Conservation (phyloP, 805 yeast genomes). For the Saccharomycopsis selenospora region DNA sequence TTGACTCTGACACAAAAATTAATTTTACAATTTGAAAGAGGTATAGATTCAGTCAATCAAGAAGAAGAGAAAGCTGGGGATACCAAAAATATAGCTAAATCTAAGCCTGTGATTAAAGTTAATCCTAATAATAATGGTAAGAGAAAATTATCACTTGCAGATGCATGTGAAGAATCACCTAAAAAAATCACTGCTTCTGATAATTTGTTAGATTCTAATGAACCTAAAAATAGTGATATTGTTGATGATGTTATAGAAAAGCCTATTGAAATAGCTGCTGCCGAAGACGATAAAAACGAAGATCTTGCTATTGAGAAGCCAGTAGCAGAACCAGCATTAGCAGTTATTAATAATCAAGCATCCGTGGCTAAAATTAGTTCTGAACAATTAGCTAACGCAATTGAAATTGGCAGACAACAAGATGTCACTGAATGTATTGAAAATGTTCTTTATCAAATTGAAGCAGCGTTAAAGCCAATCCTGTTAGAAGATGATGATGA, state of each 20-base stretch:
- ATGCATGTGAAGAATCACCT: neutral
- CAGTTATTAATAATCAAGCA: too few relatives aligned
- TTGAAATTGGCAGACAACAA: constrained; percentile 85
- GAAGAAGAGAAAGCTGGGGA: too few relatives aligned
- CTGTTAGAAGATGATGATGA: constrained; percentile 57
- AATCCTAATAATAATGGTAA: constrained; percentile 5
- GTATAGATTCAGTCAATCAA: too few relatives aligned
- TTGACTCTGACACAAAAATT: too few relatives aligned
- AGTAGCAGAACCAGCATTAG: neutral
- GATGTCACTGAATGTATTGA: constrained; percentile 97
- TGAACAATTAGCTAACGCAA: constrained; percentile 65
- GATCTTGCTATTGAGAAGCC: neutral
- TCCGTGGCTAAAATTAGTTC: constrained; percentile 22
- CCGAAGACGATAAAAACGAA: constrained; percentile 2
- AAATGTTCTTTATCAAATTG: constrained; percentile 84
- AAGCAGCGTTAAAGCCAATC: constrained; percentile 73
- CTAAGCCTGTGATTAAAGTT: neutral
- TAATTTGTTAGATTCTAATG: neutral
- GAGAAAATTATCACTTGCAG: neutral
- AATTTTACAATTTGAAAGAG: too few relatives aligned
- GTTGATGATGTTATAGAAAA: constrained; percentile 21
- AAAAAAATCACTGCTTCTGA: neutral
- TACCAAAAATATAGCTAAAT: neutral
- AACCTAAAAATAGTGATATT: constrained; percentile 27
- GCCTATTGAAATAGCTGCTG: constrained; percentile 16